Evolutionary conservation across 2,329 filamentous ascomycete species (phyloP).

Genomic region (Fragosphaeria purpurea): DNA sequence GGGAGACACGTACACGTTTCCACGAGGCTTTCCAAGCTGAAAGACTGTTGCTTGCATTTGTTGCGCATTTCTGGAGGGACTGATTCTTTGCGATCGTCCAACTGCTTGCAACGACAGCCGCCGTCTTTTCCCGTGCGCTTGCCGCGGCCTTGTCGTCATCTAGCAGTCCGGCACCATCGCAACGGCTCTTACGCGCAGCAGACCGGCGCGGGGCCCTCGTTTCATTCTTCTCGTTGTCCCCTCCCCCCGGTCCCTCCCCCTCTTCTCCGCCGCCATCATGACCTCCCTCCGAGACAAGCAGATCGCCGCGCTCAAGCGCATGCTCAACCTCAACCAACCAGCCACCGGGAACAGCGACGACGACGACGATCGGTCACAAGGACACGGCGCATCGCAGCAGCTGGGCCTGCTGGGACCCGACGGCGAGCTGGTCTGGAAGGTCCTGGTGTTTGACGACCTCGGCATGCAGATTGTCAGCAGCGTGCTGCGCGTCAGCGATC

Average conservation of each 20-base stretch:
- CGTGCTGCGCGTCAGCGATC: constrained; percentile 84
- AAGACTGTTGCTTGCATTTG: no score
- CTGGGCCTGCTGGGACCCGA: constrained; percentile 72
- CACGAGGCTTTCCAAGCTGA: no score
- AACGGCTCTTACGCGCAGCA: no score
- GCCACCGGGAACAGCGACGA: constrained; percentile 47
- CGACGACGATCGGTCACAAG: constrained; percentile 52
- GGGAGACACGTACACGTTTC: no score
- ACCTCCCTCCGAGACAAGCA: constrained; percentile 15
- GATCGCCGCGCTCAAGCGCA: constrained; percentile 64
- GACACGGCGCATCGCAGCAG: constrained; percentile 37
- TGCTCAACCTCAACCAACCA: constrained; percentile 81
- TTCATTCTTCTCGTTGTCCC: no score
- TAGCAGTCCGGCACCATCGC: no score
- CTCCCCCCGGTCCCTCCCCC: background rate
- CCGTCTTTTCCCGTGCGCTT: no score
- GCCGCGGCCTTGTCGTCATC: no score
- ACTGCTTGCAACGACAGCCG: no score
- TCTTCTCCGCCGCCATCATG: constrained; percentile 2
- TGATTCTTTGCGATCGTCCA: no score
- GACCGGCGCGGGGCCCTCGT: no score
- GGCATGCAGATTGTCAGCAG: constrained; percentile 96
- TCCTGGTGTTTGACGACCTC: constrained; percentile 84
- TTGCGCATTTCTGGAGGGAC: no score
- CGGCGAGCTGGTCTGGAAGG: constrained; percentile 94